phyloP scores from a whole-genome alignment of 2,329 filamentous ascomycete species.

The Aspergillus novofumigatus region DNA sequence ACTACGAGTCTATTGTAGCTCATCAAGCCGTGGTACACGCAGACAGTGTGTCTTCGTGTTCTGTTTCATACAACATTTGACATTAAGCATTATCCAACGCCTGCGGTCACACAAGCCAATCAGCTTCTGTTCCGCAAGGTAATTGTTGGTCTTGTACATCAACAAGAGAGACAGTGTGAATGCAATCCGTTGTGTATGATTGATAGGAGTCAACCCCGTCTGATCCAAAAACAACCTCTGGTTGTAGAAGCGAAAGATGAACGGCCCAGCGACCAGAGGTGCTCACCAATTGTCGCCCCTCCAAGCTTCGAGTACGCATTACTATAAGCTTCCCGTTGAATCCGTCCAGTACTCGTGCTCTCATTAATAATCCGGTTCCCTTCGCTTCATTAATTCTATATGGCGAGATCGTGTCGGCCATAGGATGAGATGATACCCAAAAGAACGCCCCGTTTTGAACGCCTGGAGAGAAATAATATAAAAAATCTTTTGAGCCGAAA shows the following conservation, averaged over 20 bases:
- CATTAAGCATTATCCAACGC: conserved; percentile 23
- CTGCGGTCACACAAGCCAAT: neutral
- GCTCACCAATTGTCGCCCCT: conserved; percentile 2
- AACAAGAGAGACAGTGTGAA: conserved; percentile 1
- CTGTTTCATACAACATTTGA: conserved; percentile 12
- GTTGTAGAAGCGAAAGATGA: conserved; percentile 1
- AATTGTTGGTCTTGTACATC: neutral
- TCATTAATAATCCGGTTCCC: conserved; percentile 13
- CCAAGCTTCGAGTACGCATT: conserved; percentile 10
- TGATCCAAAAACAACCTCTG: conserved; percentile 2
- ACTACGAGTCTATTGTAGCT: neutral
- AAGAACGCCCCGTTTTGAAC: conserved; percentile 9
- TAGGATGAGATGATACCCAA: conserved; percentile 7
- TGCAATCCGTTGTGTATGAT: neutral
- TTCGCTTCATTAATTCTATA: conserved; percentile 20
- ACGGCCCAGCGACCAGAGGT: neutral
- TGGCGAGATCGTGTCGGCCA: conserved; percentile 10
- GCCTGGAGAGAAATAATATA: conserved; percentile 4
- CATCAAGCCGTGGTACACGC: neutral
- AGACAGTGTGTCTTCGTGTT: neutral
- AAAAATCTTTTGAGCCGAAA: neutral
- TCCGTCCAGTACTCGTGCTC: conserved; percentile 13
- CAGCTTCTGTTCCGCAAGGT: neutral
- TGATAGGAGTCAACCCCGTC: neutral
- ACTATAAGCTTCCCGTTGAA: conserved; percentile 5